phyloP scores from a whole-genome alignment of 306 rosid species.

The Pachyrhizus erosus region DNA sequence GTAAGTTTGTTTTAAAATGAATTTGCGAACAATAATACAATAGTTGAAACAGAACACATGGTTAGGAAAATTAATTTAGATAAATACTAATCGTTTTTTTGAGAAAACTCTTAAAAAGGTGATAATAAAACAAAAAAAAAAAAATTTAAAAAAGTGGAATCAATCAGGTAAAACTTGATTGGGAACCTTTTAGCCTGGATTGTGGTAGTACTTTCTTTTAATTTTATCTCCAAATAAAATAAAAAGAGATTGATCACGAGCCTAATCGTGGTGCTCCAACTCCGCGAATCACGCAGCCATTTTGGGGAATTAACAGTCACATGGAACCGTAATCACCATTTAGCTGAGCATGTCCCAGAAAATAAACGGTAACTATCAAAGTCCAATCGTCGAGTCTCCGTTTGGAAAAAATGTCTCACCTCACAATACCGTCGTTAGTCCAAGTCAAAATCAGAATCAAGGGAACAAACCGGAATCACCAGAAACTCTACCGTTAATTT shows the following conservation, averaged over 20 bases:
- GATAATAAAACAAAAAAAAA: neutral
- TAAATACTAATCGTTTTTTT: neutral
- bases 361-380: constrained; percentile 26
- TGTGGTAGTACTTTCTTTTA: neutral
- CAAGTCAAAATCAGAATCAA: constrained; percentile 26
- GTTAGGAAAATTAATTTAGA: neutral
- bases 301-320: constrained; percentile 30
- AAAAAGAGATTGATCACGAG: constrained; percentile 20
- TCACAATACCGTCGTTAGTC: neutral
- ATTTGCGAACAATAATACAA: neutral
- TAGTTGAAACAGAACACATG: neutral
- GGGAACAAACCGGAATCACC: neutral
- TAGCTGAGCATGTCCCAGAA: neutral
- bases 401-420: neutral
- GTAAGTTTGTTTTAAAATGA: neutral
- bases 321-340: constrained; percentile 34
- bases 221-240: neutral
- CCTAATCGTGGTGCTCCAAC: constrained; percentile 12
- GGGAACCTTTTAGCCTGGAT: constrained; percentile 6
- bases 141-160: neutral
- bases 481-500: neutral
- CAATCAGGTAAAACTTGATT: neutral
- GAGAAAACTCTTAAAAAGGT: neutral
- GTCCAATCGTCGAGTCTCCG: neutral
- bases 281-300: constrained; percentile 49